phyloP scores from a whole-genome alignment of 305 asterid species.

The Plantago coronopus region DNA sequence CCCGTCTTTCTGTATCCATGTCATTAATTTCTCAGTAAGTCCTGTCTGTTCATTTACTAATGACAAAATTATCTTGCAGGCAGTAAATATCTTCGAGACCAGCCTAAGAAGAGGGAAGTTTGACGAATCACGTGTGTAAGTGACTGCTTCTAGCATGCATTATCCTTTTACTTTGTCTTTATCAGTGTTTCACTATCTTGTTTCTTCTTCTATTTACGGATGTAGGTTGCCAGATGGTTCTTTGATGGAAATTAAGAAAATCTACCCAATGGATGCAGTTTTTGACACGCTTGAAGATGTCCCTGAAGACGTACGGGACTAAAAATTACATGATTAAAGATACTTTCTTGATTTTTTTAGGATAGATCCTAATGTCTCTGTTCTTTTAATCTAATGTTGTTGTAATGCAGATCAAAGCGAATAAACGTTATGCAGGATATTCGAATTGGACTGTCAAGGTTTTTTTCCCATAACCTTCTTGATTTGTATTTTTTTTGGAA shows the following conservation, averaged over 20 bases:
- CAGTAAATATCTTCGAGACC: constrained; percentile 86
- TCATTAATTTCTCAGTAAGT: constrained; percentile 8
- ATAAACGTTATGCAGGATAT: constrained; percentile 85
- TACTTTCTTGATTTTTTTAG: not conserved
- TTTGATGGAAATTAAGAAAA: constrained; percentile 84
- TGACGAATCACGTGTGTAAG: constrained; percentile 90
- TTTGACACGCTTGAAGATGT: constrained; percentile 89
- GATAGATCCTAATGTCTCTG: constrained; percentile 3
- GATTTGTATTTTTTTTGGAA: constrained; percentile 4
- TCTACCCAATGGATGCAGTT: constrained; percentile 93
- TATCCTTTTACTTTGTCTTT: constrained; percentile 7
- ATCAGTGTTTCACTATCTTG: constrained; percentile 15
- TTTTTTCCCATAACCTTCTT: constrained; percentile 22
- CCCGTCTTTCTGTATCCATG: constrained; percentile 1
- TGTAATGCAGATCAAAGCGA: constrained; percentile 66
- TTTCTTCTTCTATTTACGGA: too few species aligned
- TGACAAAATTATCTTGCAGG: constrained; percentile 38
- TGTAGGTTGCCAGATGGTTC: constrained; percentile 94
- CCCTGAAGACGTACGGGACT: constrained; percentile 74
- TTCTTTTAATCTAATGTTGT: constrained; percentile 11
- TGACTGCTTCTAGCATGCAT: not conserved
- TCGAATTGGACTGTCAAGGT: constrained; percentile 98
- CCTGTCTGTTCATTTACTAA: constrained; percentile 13
- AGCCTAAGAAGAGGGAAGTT: constrained; percentile 94
- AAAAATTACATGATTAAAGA: too few species aligned